Conservation (phyloP, 2,329 filamentous ascomycete genomes). For the Scleromitrula shiraiana region DNA sequence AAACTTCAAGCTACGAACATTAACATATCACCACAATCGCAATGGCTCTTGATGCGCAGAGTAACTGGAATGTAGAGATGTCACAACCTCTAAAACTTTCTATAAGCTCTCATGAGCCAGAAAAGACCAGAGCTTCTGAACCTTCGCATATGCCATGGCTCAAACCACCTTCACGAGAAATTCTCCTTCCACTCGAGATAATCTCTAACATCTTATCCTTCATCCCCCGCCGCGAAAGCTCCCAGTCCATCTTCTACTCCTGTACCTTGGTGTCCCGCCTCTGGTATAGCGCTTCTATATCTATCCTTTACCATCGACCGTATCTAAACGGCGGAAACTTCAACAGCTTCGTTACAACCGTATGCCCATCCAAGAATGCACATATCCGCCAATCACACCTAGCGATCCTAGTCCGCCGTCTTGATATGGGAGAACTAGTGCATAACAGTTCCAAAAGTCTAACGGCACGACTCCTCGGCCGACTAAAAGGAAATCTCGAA, state of each 20-base stretch:
- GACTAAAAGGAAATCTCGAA: constrained; percentile 28
- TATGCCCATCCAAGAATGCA: constrained; percentile 31
- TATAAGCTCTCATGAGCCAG: background rate
- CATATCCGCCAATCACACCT: constrained; percentile 27
- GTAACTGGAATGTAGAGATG: constrained; percentile 29
- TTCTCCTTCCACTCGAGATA: constrained; percentile 28
- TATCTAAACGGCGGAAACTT: constrained; percentile 27
- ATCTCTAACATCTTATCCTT: constrained; percentile 26
- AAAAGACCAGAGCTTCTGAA: background rate
- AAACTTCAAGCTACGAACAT: background rate
- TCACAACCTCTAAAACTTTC: constrained; percentile 19
- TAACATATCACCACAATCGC: background rate
- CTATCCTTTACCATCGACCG: constrained; percentile 24
- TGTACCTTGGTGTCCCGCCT: constrained; percentile 26
- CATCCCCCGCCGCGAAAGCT: constrained; percentile 17
- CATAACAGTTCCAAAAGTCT: constrained; percentile 27
- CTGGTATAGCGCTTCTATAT: constrained; percentile 26
- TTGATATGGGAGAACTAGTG: constrained; percentile 29
- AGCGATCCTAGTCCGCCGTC: constrained; percentile 22
- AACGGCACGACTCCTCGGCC: constrained; percentile 27
- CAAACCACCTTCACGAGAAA: constrained; percentile 15
- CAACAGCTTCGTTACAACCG: constrained; percentile 25
- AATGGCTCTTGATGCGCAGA: constrained; percentile 27
- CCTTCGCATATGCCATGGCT: background rate
- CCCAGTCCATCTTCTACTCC: constrained; percentile 24